Evolutionary conservation across 345 rosid species (phyloP).

Genomic region (Tarenaya hassleriana): DNA sequence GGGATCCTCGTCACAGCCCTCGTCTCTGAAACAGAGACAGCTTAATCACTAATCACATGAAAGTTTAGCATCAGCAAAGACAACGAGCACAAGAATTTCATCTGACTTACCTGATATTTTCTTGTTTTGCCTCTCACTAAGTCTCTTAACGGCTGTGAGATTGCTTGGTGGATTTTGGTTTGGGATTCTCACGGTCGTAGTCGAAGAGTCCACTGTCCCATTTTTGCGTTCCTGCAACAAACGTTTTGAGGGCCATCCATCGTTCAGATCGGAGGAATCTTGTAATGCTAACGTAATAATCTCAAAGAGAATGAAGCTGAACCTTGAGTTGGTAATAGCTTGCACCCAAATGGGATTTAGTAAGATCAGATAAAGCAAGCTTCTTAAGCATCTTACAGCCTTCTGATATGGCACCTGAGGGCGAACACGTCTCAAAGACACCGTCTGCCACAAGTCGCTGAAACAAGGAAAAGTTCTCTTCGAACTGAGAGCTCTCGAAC

Average conservation of each 20-base stretch:
- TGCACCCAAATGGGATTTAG: slow-evolving; percentile 64
- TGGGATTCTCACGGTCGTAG: slow-evolving; percentile 34
- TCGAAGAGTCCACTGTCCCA: slow-evolving; percentile 29
- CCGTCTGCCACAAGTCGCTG: slow-evolving; percentile 75
- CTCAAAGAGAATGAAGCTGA: slow-evolving; percentile 7
- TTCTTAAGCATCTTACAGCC: slow-evolving; percentile 52
- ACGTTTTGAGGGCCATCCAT: slow-evolving; percentile 2
- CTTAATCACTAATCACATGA: background rate
- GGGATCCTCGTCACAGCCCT: slow-evolving; percentile 54
- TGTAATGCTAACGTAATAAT: too few relatives aligned
- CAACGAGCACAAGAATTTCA: too few relatives aligned
- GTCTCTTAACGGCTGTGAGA: slow-evolving; percentile 39
- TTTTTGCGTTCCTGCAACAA: slow-evolving; percentile 45
- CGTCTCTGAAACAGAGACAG: slow-evolving; percentile 40
- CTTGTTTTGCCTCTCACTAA: slow-evolving; percentile 42
- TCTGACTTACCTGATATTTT: slow-evolving; percentile 54
- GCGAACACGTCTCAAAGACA: slow-evolving; percentile 45
- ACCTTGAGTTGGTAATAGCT: slow-evolving; percentile 61
- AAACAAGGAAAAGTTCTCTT: slow-evolving; percentile 62
- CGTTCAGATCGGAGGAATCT: too few relatives aligned
- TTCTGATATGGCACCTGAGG: slow-evolving; percentile 49
- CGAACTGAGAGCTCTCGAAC: slow-evolving; percentile 78
- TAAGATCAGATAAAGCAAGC: slow-evolving; percentile 43
- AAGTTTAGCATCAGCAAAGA: slow-evolving; percentile 10
- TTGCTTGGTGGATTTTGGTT: slow-evolving; percentile 25